Conservation (phyloP, 73 alveolate species). For the Tetrahymena thermophila region DNA sequence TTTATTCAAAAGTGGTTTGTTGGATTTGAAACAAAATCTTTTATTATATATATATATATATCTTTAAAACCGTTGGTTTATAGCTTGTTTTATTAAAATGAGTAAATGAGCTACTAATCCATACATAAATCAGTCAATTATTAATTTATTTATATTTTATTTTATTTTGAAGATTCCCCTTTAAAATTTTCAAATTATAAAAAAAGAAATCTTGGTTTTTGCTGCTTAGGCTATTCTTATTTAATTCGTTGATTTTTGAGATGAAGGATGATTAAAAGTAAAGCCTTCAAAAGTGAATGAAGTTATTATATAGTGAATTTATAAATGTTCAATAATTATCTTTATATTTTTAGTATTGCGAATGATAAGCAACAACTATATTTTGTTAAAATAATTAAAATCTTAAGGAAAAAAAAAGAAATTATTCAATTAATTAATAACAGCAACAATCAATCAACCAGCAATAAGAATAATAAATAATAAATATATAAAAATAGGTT, state of each 20-base stretch:
- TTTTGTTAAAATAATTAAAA: neutral
- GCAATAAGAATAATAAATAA: no score
- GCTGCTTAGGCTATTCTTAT: neutral
- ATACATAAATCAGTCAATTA: neutral
- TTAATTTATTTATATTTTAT: neutral
- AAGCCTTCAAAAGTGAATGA: neutral
- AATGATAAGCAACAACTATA: neutral
- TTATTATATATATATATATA: no score
- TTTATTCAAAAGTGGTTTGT: no score
- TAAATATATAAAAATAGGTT: neutral
- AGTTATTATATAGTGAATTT: no score
- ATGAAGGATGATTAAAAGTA: neutral
- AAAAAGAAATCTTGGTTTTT: neutral
- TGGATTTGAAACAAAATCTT: no score
- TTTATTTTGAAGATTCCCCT: neutral
- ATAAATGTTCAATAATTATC: neutral
- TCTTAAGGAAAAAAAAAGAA: neutral
- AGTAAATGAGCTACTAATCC: neutral
- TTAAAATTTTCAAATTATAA: neutral
- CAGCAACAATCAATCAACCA: neutral
- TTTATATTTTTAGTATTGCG: neutral
- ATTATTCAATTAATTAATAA: neutral
- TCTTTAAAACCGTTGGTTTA: no score
- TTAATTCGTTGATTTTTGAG: neutral
- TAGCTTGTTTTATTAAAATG: neutral